Conservation (phyloP, 768 basidiomycete genomes). For the Tylopilus cervinicoccineus region DNA sequence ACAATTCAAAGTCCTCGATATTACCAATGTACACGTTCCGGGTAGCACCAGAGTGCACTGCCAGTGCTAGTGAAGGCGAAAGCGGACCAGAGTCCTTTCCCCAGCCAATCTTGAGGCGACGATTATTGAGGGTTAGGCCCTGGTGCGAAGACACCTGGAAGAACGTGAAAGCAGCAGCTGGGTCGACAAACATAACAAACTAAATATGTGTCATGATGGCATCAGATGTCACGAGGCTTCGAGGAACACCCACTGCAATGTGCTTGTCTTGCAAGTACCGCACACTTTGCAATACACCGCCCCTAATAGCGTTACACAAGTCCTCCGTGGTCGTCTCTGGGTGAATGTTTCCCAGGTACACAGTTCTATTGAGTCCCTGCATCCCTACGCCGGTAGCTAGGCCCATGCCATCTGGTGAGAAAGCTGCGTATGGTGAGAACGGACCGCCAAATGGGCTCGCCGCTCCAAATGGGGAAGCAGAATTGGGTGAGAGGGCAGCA, state of each 20-base stretch:
- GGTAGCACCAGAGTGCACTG: slow-evolving; percentile 90
- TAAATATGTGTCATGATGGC: slow-evolving; percentile 24
- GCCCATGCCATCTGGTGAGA: slow-evolving; percentile 40
- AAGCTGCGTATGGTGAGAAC: slow-evolving; percentile 50
- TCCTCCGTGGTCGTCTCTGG: slow-evolving; percentile 95
- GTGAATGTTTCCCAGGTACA: slow-evolving; percentile 95
- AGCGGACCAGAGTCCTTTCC: slow-evolving; percentile 93
- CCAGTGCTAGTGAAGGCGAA: slow-evolving; percentile 76
- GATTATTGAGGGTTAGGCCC: slow-evolving; percentile 88
- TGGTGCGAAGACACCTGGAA: slow-evolving; percentile 89
- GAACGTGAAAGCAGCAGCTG: slow-evolving; percentile 89
- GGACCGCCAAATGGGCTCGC: slow-evolving; percentile 30
- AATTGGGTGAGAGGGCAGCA: slow-evolving; percentile 34
- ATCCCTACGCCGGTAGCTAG: slow-evolving; percentile 29
- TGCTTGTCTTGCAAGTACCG: slow-evolving; percentile 96
- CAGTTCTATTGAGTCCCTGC: slow-evolving; percentile 81
- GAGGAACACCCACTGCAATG: slow-evolving; percentile 67
- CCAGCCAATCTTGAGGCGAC: slow-evolving; percentile 96
- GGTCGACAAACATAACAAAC: slow-evolving; percentile 97
- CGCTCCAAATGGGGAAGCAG: slow-evolving; percentile 30
- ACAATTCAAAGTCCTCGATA: slow-evolving; percentile 92
- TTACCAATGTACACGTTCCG: slow-evolving; percentile 96
- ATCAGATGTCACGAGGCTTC: slow-evolving; percentile 1
- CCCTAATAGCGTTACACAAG: slow-evolving; percentile 92
- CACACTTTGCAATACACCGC: slow-evolving; percentile 95